A percentile compares a stretch with the other conserved stretches of the same genome.
Evolutionary conservation across 768 basidiomycete species (phyloP).

Genomic region (Tulasnella sp.): DNA sequence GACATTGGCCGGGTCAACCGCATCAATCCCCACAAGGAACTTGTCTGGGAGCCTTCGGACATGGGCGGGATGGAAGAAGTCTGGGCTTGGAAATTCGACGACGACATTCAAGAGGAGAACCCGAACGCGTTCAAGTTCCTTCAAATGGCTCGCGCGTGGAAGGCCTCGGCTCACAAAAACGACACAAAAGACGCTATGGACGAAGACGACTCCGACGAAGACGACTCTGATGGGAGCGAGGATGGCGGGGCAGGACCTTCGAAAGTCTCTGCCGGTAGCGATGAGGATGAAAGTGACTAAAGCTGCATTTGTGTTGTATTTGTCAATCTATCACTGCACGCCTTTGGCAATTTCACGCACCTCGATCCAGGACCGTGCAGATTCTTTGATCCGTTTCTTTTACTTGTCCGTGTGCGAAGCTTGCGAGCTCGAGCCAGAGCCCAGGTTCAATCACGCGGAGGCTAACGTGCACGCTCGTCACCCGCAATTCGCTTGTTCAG

Average conservation of each 20-base stretch:
- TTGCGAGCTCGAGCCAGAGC: too few species aligned
- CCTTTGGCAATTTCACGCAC: too few species aligned
- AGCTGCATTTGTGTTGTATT: too few species aligned
- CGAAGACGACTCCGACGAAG: constrained; percentile 11
- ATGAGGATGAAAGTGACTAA: neutral
- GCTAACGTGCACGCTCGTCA: too few species aligned
- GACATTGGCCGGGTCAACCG: constrained; percentile 71
- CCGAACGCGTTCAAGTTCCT: constrained; percentile 92
- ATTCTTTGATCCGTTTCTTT: too few species aligned
- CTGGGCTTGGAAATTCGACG: constrained; percentile 91
- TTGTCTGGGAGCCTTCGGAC: neutral
- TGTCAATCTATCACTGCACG: too few species aligned
- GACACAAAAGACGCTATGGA: constrained; percentile 21
- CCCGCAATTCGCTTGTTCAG: too few species aligned
- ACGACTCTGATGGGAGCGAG: constrained; percentile 27
- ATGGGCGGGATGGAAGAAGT: constrained; percentile 31
- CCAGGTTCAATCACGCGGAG: too few species aligned
- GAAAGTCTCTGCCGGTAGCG: neutral
- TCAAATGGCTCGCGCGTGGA: constrained; percentile 92
- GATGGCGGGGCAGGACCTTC: neutral
- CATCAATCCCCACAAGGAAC: constrained; percentile 14
- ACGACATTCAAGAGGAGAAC: constrained; percentile 90
- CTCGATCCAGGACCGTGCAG: too few species aligned
- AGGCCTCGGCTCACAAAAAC: constrained; percentile 39
- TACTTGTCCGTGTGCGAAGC: too few species aligned